Conservation (phyloP, 1,139 yeast genomes). For the Suhomyces bokatorum region DNA sequence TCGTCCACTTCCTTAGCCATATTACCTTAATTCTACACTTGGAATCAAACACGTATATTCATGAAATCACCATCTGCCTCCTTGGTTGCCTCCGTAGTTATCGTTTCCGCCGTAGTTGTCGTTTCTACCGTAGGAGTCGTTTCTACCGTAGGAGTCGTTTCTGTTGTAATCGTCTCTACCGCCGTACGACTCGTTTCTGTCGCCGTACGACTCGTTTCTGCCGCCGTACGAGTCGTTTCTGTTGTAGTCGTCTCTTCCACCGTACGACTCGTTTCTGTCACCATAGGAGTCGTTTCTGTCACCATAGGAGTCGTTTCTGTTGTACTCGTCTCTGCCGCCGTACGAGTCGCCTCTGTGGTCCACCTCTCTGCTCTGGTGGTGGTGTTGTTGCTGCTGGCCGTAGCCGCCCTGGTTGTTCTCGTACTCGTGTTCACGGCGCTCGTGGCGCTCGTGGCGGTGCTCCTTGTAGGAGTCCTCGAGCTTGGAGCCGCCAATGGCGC, state of each 20-base stretch:
- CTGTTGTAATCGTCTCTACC: constrained; percentile 14
- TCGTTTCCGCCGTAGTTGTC: constrained; percentile 14
- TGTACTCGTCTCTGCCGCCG: neutral
- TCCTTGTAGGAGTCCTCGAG: constrained; percentile 41
- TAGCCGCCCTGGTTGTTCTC: constrained; percentile 14
- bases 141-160: constrained; percentile 14
- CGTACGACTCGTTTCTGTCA: constrained; percentile 13
- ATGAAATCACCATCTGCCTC: constrained; percentile 9
- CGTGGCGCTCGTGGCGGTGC: constrained; percentile 17
- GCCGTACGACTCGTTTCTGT: constrained; percentile 15
- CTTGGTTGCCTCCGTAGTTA: constrained; percentile 13
- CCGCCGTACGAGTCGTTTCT: constrained; percentile 13
- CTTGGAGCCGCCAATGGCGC: constrained; percentile 61
- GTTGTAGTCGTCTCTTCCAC: constrained; percentile 13
- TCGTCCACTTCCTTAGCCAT: too few relatives aligned
- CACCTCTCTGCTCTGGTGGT: constrained; percentile 14
- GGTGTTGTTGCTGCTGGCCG: constrained; percentile 13
- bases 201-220: constrained; percentile 13
- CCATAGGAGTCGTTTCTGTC: constrained; percentile 13
- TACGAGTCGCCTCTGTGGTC: constrained; percentile 11
- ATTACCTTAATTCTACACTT: neutral
- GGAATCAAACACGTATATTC: neutral
- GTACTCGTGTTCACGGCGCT: constrained; percentile 10
- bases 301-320: constrained; percentile 13
- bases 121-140: constrained; percentile 16